Conservation (phyloP, 495 filamentous ascomycete genomes). For the Entonaema liquescens region DNA sequence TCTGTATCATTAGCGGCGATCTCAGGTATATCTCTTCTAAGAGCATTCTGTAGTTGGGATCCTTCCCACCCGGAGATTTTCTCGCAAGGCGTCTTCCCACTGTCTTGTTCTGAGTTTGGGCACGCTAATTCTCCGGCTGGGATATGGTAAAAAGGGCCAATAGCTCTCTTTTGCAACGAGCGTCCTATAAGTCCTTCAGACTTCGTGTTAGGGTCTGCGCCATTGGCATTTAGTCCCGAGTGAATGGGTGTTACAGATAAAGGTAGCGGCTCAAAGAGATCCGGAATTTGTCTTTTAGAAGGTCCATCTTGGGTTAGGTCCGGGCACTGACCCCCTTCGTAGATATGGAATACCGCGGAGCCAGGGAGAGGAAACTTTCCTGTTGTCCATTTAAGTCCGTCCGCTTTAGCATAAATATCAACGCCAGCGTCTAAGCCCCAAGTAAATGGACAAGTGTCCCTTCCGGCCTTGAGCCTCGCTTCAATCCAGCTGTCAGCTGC, state of each 20-base stretch:
- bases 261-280: neutral
- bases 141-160: conserved; percentile 1
- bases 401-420: neutral
- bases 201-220: neutral
- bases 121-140: neutral
- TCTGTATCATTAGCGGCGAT: neutral
- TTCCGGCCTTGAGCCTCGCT: neutral
- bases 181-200: neutral
- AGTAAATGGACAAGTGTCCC: neutral
- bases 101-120: neutral
- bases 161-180: too few relatives aligned
- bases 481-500: neutral
- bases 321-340: neutral
- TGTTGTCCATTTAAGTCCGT: conserved; percentile 3
- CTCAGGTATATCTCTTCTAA: neutral
- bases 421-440: neutral
- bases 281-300: neutral
- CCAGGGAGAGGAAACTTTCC: neutral
- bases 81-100: neutral
- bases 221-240: neutral
- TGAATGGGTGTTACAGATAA: neutral
- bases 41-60: neutral
- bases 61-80: neutral
- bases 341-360: conserved; percentile 2
- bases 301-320: neutral